These are phyloP conservation scores for Gossypium longicalyx DNA, from an alignment of 345 rosid species.

Conservation along the genomic window DNA sequence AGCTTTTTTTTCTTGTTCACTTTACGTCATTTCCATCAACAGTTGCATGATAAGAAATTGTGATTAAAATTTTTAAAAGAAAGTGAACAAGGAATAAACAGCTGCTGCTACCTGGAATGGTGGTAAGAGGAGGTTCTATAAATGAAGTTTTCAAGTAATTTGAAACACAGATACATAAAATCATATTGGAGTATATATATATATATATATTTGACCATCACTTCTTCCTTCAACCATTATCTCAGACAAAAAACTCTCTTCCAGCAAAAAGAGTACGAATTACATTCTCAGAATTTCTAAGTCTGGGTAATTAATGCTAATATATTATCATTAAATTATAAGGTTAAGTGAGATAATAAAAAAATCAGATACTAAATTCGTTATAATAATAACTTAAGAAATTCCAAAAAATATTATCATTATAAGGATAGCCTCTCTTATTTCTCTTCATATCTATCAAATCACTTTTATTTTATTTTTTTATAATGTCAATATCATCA, in stretches of 20 bases:
- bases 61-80: neutral
- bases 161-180: neutral
- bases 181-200: neutral
- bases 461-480: no score
- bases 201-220: neutral
- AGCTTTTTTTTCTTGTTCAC: constrained; percentile 14
- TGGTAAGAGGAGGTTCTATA: neutral
- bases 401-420: no score
- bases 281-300: no score
- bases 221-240: neutral
- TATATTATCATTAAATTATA: no score
- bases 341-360: no score
- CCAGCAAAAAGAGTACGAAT: no score
- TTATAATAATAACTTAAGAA: no score
- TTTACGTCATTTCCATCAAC: constrained; percentile 37
- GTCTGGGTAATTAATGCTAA: neutral
- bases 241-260: no score
- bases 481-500: no score
- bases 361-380: no score
- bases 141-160: neutral
- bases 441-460: no score
- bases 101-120: neutral
- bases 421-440: no score
- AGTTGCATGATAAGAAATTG: constrained; percentile 22
- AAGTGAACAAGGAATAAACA: neutral